A percentile compares a stretch with the other conserved stretches of the same genome.
phyloP scores from a whole-genome alignment of 75 land plant species.

The Adiantum capillusveneris region DNA sequence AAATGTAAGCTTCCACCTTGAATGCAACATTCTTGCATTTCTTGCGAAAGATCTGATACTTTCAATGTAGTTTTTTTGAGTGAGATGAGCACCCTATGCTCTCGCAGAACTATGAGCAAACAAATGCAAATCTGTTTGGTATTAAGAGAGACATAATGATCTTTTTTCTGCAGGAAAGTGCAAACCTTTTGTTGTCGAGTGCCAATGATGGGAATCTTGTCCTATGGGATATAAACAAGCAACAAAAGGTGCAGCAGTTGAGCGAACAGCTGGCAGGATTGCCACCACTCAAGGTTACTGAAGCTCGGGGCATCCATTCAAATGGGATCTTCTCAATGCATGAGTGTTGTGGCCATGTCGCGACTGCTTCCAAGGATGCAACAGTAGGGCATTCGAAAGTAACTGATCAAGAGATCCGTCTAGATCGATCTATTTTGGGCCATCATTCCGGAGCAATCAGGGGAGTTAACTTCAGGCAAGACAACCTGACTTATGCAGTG shows the following conservation, averaged over 20 bases:
- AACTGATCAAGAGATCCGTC: slow-evolving; percentile 2
- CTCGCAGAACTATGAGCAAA: too few species aligned
- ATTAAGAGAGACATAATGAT: too few species aligned
- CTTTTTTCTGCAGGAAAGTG: slow-evolving; percentile 1
- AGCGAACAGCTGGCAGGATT: background rate
- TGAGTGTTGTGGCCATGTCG: slow-evolving; percentile 17
- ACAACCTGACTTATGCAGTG: too few species aligned
- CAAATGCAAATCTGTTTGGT: too few species aligned
- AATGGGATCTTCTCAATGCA: slow-evolving; percentile 34
- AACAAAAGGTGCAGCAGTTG: background rate
- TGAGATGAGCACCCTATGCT: too few species aligned
- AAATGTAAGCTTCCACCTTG: too few species aligned
- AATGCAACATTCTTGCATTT: too few species aligned
- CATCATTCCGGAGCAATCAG: slow-evolving; percentile 39
- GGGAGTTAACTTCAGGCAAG: slow-evolving; percentile 37
- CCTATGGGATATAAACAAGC: slow-evolving; percentile 36
- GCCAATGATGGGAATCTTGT: slow-evolving; percentile 32
- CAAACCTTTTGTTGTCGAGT: slow-evolving; percentile 17
- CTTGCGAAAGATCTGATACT: too few species aligned
- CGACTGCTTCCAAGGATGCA: slow-evolving; percentile 33
- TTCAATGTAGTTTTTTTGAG: too few species aligned
- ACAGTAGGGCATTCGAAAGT: slow-evolving; percentile 17
- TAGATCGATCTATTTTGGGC: slow-evolving; percentile 26
- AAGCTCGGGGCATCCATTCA: slow-evolving; percentile 14
- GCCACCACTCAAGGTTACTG: slow-evolving; percentile 18